These are phyloP conservation scores for Solanum lycopersicoides DNA, from an alignment of 257 asterid genomes.

Conservation along the genomic window DNA sequence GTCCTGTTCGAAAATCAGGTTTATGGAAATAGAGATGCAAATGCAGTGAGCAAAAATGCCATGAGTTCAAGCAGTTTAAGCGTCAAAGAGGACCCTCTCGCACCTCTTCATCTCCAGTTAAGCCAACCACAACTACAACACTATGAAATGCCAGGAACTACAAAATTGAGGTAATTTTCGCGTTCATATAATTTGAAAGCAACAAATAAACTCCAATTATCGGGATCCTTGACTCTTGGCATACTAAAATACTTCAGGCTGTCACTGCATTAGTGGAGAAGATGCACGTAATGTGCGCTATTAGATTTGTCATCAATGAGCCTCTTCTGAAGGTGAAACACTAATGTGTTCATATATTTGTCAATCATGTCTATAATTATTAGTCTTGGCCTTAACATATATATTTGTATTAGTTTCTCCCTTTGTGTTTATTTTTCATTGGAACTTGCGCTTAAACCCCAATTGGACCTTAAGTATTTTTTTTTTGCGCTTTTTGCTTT, in stretches of 20 bases:
- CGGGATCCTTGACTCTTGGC: not conserved
- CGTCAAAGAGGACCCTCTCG: conserved; percentile 1
- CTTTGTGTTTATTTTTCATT: not conserved
- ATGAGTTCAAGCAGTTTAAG: conserved; percentile 15
- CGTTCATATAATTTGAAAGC: not conserved
- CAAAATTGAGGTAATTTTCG: conserved; percentile 15
- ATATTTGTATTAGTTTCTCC: not conserved
- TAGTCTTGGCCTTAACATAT: not conserved
- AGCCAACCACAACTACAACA: conserved; percentile 12
- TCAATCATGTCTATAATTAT: not conserved
- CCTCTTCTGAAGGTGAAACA: not conserved
- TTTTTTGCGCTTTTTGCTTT: not conserved
- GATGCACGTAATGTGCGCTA: not conserved
- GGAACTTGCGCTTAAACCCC: not conserved
- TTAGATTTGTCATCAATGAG: not conserved
- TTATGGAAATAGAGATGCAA: conserved; percentile 32
- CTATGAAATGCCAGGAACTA: not conserved
- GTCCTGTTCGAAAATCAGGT: conserved; percentile 22
- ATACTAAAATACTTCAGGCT: not conserved
- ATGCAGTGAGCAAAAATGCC: conserved; percentile 26
- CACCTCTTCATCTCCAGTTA: conserved; percentile 20
- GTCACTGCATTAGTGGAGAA: not conserved
- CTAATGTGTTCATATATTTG: not conserved
- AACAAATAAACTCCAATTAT: not conserved
- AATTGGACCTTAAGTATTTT: not conserved